Percentiles rank a stretch among this genome's conserved stretches.
Conservation (phyloP, 2,329 filamentous ascomycete species). For the Verticillium nubilum region DNA sequence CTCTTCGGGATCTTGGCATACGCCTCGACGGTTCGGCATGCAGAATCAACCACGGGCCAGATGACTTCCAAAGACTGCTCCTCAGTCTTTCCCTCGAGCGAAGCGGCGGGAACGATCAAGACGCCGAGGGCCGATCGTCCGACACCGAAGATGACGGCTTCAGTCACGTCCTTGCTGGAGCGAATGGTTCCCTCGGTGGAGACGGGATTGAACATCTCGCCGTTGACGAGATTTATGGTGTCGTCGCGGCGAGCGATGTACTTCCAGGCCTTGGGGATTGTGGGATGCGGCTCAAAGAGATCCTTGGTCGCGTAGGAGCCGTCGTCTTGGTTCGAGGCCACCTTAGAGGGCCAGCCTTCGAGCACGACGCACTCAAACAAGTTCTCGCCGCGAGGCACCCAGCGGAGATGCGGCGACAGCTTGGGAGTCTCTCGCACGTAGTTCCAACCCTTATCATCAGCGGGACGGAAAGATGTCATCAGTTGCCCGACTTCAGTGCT, state of each 20-base stretch:
- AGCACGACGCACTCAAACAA: constrained; percentile 30
- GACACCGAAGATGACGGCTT: constrained; percentile 59
- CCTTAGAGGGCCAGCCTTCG: constrained; percentile 33
- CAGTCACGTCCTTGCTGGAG: constrained; percentile 35
- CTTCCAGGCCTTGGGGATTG: constrained; percentile 49
- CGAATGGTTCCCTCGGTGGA: constrained; percentile 52
- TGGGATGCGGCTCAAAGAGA: constrained; percentile 51
- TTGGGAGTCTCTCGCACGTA: constrained; percentile 46
- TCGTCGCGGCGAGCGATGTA: constrained; percentile 58
- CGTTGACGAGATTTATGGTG: constrained; percentile 56
- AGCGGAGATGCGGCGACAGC: constrained; percentile 27
- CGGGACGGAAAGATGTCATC: constrained; percentile 52
- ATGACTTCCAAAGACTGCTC: constrained; percentile 22
- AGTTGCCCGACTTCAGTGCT: constrained; percentile 55
- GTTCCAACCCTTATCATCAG: constrained; percentile 53
- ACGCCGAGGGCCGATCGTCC: constrained; percentile 49
- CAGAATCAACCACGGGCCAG: constrained; percentile 26
- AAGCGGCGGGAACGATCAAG: constrained; percentile 40
- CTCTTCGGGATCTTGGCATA: constrained; percentile 36
- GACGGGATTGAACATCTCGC: constrained; percentile 64
- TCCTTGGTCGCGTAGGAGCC: constrained; percentile 60
- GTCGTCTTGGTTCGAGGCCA: constrained; percentile 51
- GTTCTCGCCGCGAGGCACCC: constrained; percentile 24
- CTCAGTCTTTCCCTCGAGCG: constrained; percentile 10
- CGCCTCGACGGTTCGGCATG: constrained; percentile 22